Evolutionary conservation across 768 basidiomycete genomes (phyloP).

Genomic region (Lactifluus subvellereus): DNA sequence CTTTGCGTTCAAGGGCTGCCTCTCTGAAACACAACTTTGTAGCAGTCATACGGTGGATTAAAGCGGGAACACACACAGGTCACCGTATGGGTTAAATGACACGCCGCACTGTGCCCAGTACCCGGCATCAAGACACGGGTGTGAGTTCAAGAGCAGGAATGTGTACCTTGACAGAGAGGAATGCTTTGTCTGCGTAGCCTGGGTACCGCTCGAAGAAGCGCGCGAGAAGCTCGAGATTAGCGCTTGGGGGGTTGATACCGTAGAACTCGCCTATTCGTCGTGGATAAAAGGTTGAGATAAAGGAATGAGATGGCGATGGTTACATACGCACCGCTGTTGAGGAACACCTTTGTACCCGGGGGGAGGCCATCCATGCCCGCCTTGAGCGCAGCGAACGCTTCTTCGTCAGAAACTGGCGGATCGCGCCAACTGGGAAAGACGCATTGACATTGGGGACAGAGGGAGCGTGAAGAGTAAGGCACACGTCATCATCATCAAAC

Average conservation of each 20-base stretch:
- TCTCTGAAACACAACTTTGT: conserved; percentile 3
- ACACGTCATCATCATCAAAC: conserved; percentile 56
- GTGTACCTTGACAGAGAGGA: conserved; percentile 45
- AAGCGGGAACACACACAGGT: conserved; percentile 10
- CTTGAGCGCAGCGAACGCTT: conserved; percentile 58
- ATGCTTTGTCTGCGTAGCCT: conserved; percentile 40
- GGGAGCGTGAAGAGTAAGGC: conserved; percentile 16
- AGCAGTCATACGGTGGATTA: background rate
- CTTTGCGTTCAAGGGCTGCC: conserved; percentile 13
- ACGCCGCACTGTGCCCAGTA: conserved; percentile 10
- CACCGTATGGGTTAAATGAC: conserved; percentile 13
- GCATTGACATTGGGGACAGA: background rate
- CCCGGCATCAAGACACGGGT: background rate
- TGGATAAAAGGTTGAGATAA: background rate
- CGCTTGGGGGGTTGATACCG: conserved; percentile 36
- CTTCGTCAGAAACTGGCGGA: conserved; percentile 46
- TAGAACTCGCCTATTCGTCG: conserved; percentile 50
- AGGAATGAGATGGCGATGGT: background rate
- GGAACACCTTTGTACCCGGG: conserved; percentile 42
- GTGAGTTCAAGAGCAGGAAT: background rate
- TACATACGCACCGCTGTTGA: conserved; percentile 43
- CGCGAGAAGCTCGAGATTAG: conserved; percentile 45
- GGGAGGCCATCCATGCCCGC: conserved; percentile 41
- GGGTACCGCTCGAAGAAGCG: conserved; percentile 46
- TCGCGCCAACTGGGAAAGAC: conserved; percentile 16